These are phyloP conservation scores for Sesbania bispinosa DNA, from an alignment of 306 rosid genomes.

Conservation along the genomic window DNA sequence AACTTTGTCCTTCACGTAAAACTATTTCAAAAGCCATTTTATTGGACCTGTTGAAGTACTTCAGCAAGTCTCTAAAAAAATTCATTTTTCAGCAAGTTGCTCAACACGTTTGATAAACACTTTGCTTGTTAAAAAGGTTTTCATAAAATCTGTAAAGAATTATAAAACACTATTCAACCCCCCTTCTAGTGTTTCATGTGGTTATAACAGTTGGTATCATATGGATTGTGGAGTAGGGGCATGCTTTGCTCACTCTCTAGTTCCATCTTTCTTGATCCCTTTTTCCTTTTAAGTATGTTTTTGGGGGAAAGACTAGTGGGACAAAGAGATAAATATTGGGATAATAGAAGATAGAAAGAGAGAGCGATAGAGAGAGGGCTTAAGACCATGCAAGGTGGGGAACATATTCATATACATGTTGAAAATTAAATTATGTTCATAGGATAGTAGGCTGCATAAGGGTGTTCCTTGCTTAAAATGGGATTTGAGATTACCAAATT, in stretches of 20 bases:
- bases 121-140: no score
- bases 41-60: no score
- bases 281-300: constrained; percentile 35
- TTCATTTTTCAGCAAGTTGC: no score
- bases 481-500: constrained; percentile 37
- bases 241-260: constrained; percentile 42
- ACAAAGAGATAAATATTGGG: constrained; percentile 35
- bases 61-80: no score
- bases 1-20: no score
- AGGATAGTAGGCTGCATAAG: constrained; percentile 52
- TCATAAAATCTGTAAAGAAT: no score
- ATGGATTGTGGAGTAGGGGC: constrained; percentile 48
- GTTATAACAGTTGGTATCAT: no score
- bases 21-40: no score
- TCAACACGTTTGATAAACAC: no score
- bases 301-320: constrained; percentile 29
- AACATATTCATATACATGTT: constrained; percentile 76
- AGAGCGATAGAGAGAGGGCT: constrained; percentile 19
- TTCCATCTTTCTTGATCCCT: constrained; percentile 35
- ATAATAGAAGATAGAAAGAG: no score
- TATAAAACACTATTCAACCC: no score
- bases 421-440: constrained; percentile 57
- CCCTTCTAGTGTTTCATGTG: no score
- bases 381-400: constrained; percentile 93
- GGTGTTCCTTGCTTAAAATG: constrained; percentile 50